phyloP scores from a whole-genome alignment of 768 basidiomycete species.

The Galerina marginata region DNA sequence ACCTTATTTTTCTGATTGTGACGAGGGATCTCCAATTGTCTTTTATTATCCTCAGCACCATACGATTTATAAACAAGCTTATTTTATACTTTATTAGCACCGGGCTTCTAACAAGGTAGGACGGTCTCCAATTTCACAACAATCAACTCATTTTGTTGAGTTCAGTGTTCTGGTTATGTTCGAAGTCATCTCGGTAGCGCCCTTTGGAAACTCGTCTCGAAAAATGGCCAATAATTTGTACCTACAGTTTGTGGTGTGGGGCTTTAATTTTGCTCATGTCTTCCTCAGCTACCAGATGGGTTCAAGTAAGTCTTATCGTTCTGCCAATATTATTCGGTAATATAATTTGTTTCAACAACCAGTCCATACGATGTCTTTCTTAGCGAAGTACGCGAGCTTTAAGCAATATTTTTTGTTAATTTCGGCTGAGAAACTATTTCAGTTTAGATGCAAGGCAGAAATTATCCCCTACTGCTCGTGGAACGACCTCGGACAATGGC shows the following conservation, averaged over 20 bases:
- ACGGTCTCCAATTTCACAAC: too few relatives aligned
- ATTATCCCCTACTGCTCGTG: too few relatives aligned
- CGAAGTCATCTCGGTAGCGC: background rate
- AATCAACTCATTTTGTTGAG: background rate
- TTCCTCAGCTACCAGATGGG: background rate
- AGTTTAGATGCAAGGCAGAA: background rate
- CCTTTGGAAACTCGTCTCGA: background rate
- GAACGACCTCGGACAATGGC: too few relatives aligned
- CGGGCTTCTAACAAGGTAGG: background rate
- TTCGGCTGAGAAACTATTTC: background rate
- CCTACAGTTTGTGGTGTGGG: background rate
- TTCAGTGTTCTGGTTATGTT: background rate
- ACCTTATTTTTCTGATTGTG: background rate
- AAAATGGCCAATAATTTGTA: background rate
- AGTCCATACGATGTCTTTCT: background rate
- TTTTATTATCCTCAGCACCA: background rate
- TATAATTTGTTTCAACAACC: background rate
- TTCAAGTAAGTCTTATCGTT: background rate
- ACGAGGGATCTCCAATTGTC: too few relatives aligned
- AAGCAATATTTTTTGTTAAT: background rate
- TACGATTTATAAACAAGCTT: background rate
- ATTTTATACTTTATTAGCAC: background rate
- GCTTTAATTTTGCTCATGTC: background rate
- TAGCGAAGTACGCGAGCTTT: too few relatives aligned
- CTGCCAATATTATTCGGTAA: too few relatives aligned